These are phyloP conservation scores for Ramularia endophylla DNA, from an alignment of 2,329 filamentous ascomycete genomes.

Conservation along the genomic window DNA sequence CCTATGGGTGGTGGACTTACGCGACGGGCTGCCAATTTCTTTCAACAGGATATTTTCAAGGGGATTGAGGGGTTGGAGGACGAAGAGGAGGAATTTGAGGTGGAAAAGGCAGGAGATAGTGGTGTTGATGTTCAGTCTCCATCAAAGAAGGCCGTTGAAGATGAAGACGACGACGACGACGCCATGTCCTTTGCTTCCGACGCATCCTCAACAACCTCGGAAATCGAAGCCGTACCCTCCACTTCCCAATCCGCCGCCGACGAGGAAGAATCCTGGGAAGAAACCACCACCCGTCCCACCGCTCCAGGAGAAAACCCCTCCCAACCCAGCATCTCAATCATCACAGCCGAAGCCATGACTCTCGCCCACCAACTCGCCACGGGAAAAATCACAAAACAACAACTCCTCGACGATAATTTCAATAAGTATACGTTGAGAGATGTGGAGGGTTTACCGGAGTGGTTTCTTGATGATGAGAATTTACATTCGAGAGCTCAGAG, in stretches of 20 bases:
- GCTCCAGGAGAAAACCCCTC: conserved; percentile 48
- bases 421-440: conserved; percentile 91
- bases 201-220: neutral
- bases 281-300: conserved; percentile 48
- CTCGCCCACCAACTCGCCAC: conserved; percentile 87
- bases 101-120: conserved; percentile 40
- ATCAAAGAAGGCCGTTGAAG: conserved; percentile 18
- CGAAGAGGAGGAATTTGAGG: conserved; percentile 31
- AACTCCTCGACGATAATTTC: conserved; percentile 85
- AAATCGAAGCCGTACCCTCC: neutral
- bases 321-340: conserved; percentile 84
- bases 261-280: conserved; percentile 54
- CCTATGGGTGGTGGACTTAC: conserved; percentile 57
- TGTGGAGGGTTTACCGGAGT: conserved; percentile 85
- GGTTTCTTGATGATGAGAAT: conserved; percentile 92
- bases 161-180: conserved; percentile 16
- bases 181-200: neutral
- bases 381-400: conserved; percentile 70
- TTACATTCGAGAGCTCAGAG: conserved; percentile 77
- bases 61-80: conserved; percentile 61
- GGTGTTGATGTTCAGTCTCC: conserved; percentile 34
- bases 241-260: conserved; percentile 32
- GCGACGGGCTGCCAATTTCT: conserved; percentile 80
- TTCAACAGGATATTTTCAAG: conserved; percentile 91
- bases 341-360: conserved; percentile 99